Evolutionary conservation across 2,329 filamentous ascomycete genomes (phyloP), one percentile per base, ranked within the genome.

Genomic region (Mycocentrospora acerina): DNA sequence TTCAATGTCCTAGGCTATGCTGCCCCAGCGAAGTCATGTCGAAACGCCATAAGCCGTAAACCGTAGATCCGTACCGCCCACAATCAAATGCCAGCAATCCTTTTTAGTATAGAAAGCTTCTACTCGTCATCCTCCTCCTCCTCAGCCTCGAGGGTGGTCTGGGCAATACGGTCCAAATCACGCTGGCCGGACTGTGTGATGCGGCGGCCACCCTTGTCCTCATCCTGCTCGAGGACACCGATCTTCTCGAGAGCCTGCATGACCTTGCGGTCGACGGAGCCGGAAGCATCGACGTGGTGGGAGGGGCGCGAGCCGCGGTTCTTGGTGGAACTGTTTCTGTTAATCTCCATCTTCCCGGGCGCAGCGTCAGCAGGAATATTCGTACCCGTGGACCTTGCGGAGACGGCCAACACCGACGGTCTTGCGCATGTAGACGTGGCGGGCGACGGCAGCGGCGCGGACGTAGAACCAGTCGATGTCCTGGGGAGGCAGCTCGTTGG

Each of bases 341-440:
- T 27, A 54, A 32, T 44, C 32, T 34, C 29, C 15, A 37, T 18
- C 10, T 26, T 18, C 10, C 15, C n/a, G 35, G 12, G 13, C 12
- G 15, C 25, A 18, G 15, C 26, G 7, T 6, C n/a, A 18, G 29
- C 17, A 14, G 12, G 13, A n/a, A 25, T 24, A 8, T 35, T 26
- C 57, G 44, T 53, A 67, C 60, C 64, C 93, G 83, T 98, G 93
- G 57, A 86, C 87, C 81, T 95, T 95, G 75, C 91, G 87, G 65
- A 98, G 85, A 71, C 93, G 90, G 77, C 93, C 93, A 63, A 98
- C 89, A 82, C 93, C 93, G 71, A 98, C 90, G 53, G 90, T 96
- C 83, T 98, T 98, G 80, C 93, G 88, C 74, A 98, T 82, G 83
- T 98, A 98, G 81, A 98, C 85, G 82, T 97, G 91, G 71, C 90